phyloP scores from a whole-genome alignment of 1,139 yeast genomes.

The Eremothecium coryli region DNA sequence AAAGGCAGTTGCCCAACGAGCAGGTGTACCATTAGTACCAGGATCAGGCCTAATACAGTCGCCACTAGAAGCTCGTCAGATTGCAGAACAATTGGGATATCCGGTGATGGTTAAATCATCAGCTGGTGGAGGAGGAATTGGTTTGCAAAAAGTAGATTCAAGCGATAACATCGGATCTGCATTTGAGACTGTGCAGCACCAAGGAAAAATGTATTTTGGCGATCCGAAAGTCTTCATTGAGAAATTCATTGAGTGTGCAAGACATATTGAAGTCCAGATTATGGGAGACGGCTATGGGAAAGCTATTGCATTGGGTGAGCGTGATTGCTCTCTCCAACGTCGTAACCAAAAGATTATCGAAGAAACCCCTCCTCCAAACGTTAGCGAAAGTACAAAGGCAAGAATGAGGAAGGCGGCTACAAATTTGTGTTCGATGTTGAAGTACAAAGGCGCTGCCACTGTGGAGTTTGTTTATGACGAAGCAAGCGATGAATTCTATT shows the following conservation, averaged over 20 bases:
- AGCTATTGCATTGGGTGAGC: conserved; percentile 89
- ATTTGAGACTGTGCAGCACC: conserved; percentile 85
- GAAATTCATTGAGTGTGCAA: conserved; percentile 83
- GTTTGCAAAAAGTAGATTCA: conserved; percentile 83
- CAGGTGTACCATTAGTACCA: conserved; percentile 91
- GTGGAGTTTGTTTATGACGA: conserved; percentile 92
- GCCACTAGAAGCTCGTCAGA: conserved; percentile 61
- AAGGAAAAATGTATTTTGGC: conserved; percentile 86
- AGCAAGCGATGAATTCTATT: conserved; percentile 77
- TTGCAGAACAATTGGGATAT: conserved; percentile 72
- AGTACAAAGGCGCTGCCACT: conserved; percentile 94
- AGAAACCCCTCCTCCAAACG: conserved; percentile 94
- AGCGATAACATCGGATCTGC: conserved; percentile 73
- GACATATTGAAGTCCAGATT: conserved; percentile 95
- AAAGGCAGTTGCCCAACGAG: conserved; percentile 78
- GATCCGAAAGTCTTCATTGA: conserved; percentile 93
- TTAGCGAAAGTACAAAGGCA: conserved; percentile 68
- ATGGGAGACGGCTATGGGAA: conserved; percentile 91
- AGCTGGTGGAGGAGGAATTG: conserved; percentile 99
- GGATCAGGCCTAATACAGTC: conserved; percentile 75
- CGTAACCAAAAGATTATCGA: conserved; percentile 94
- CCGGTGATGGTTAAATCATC: conserved; percentile 96
- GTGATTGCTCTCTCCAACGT: conserved; percentile 96
- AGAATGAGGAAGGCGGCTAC: conserved; percentile 80
- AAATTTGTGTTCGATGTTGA: conserved; percentile 66